Evolutionary conservation across 305 asterid species (phyloP).

Genomic region (Fraxinus floribunda): DNA sequence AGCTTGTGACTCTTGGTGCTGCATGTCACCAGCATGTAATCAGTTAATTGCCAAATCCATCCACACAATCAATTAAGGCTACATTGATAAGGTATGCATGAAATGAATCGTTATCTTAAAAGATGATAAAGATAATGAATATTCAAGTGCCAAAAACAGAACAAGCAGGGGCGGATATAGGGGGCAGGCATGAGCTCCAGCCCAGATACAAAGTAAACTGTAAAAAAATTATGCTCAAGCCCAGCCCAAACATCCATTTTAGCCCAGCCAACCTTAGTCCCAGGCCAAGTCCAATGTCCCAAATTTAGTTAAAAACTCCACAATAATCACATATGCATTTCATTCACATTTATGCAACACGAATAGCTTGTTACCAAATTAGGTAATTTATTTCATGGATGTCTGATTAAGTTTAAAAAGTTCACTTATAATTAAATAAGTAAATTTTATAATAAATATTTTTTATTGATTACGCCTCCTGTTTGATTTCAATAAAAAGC

Average conservation of each 20-base stretch:
- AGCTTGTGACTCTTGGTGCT: slow-evolving; percentile 86
- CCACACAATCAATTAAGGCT: slow-evolving; percentile 1
- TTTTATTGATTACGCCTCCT: not conserved
- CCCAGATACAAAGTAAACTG: not conserved
- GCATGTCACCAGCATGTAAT: not conserved
- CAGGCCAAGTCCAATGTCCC: not conserved
- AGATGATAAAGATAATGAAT: not conserved
- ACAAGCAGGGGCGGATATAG: not conserved
- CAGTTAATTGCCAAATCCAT: slow-evolving; percentile 28
- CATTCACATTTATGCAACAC: not conserved
- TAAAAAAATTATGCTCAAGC: not conserved
- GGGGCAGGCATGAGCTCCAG: not conserved
- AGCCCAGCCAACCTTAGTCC: not conserved
- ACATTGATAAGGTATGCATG: slow-evolving; percentile 16
- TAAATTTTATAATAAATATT: not conserved
- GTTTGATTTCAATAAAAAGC: not conserved
- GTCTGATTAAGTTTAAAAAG: not conserved
- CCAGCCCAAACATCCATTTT: not conserved
- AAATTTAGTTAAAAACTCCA: not conserved
- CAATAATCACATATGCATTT: not conserved
- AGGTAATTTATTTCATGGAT: not conserved
- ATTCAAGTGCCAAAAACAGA: not conserved
- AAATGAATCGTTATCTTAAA: slow-evolving; percentile 11
- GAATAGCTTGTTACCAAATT: not conserved
- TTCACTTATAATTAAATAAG: not conserved